phyloP scores from a whole-genome alignment of 2,329 filamentous ascomycete species.

The Dactylonectria estremocensis region DNA sequence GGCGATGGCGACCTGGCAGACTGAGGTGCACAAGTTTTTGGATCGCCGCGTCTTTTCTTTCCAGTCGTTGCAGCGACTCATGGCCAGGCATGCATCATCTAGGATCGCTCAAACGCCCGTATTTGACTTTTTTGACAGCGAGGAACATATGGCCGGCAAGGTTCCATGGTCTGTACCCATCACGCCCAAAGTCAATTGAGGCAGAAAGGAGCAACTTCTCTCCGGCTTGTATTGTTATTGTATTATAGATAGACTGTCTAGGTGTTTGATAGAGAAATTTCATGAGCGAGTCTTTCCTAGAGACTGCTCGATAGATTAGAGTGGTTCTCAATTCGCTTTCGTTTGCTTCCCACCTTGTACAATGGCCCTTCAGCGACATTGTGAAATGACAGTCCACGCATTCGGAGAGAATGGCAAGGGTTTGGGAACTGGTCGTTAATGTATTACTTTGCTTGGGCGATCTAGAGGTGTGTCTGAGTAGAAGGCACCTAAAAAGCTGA shows the following conservation, averaged over 20 bases:
- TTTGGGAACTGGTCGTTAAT: no score
- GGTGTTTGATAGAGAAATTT: not conserved
- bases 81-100: constrained; percentile 15
- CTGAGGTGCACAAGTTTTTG: constrained; percentile 30
- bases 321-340: no score
- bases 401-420: no score
- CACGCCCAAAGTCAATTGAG: not conserved
- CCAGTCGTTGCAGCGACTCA: constrained; percentile 26
- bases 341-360: no score
- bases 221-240: not conserved
- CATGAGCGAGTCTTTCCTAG: no score
- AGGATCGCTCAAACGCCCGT: constrained; percentile 25
- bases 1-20: constrained; percentile 38
- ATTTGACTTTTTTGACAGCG: constrained; percentile 22
- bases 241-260: not conserved
- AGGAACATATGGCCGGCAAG: constrained; percentile 8
- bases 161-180: constrained; percentile 1
- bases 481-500: no score
- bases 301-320: no score
- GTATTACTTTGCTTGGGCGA: no score
- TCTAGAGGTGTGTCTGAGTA: no score
- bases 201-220: not conserved
- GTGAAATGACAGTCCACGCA: no score
- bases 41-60: constrained; percentile 33
- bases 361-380: no score